A percentile compares a stretch with the other conserved stretches of the same genome.
Evolutionary conservation across 805 yeast species (phyloP).

Genomic region (Zygosaccharomyces pseudorouxii): DNA sequence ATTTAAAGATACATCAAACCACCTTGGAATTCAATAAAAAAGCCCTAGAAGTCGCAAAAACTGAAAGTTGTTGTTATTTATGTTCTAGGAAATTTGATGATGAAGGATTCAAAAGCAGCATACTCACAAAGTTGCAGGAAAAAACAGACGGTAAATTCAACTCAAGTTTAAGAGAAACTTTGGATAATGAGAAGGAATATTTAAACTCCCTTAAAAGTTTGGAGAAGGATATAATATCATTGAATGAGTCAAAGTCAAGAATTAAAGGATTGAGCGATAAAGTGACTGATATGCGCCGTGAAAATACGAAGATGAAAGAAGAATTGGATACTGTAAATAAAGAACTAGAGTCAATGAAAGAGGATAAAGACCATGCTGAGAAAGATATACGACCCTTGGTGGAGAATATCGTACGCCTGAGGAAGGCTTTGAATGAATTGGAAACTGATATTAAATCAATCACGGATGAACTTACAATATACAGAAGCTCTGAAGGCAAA

Average conservation of each 20-base stretch:
- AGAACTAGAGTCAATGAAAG: conserved; percentile 22
- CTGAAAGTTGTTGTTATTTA: conserved; percentile 57
- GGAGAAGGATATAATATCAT: conserved; percentile 23
- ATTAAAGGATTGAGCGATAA: conserved; percentile 15
- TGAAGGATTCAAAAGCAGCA: conserved; percentile 22
- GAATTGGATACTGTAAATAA: conserved; percentile 29
- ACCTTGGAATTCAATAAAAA: conserved; percentile 63
- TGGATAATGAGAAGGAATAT: conserved; percentile 34
- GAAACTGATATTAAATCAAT: conserved; percentile 21
- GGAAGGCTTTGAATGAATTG: conserved; percentile 26
- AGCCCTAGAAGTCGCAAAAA: conserved; percentile 61
- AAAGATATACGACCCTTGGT: conserved; percentile 29
- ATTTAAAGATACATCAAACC: conserved; percentile 62
- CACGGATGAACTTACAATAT: conserved; percentile 27
- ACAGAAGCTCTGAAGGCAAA: conserved; percentile 17
- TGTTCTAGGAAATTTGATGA: conserved; percentile 65
- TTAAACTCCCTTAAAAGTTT: conserved; percentile 19
- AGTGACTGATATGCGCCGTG: background rate
- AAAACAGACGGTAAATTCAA: conserved; percentile 34
- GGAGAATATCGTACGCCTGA: conserved; percentile 24
- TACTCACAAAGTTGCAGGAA: conserved; percentile 31
- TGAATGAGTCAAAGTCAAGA: conserved; percentile 10
- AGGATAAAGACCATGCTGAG: conserved; percentile 18
- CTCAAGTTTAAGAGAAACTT: conserved; percentile 33
- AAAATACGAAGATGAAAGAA: conserved; percentile 15